Conservation (phyloP, 2,329 filamentous ascomycete species). For the Cercospora canescens region DNA sequence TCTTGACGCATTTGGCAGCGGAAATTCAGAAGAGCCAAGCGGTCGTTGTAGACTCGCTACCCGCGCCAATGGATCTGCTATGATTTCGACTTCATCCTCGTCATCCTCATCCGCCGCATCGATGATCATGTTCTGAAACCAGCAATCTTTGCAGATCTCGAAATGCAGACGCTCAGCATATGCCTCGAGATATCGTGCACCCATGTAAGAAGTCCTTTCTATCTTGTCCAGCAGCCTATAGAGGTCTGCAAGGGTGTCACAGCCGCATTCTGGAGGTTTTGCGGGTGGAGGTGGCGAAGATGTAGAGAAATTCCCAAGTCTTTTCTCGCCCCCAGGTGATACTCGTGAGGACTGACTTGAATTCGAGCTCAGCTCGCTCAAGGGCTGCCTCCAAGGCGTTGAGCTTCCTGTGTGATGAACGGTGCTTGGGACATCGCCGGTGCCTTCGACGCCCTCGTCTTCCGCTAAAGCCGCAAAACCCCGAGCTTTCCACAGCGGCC, state of each 20-base stretch:
- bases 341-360: conserved; percentile 6
- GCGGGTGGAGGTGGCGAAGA: conserved; percentile 7
- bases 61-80: not conserved
- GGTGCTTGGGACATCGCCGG: not conserved
- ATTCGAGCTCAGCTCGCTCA: conserved; percentile 11
- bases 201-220: conserved; percentile 22
- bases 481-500: conserved; percentile 18
- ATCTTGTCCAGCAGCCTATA: conserved; percentile 27
- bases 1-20: not conserved
- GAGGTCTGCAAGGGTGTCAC: conserved; percentile 19
- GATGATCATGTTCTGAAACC: conserved; percentile 17
- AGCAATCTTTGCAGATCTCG: conserved; percentile 23
- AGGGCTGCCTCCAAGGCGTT: not conserved
- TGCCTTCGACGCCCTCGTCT: not conserved
- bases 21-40: not conserved
- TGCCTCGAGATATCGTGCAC: conserved; percentile 22
- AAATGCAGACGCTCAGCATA: conserved; percentile 23
- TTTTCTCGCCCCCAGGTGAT: conserved; percentile 13
- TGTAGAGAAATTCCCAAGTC: not conserved
- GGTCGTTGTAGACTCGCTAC: not conserved
- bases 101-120: not conserved
- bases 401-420: not conserved
- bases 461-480: not conserved
- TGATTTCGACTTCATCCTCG: not conserved
- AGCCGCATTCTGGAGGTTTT: conserved; percentile 4